Evolutionary conservation across 1,284 basidiomycete species (phyloP).

Genomic region (Malassezia nana): DNA sequence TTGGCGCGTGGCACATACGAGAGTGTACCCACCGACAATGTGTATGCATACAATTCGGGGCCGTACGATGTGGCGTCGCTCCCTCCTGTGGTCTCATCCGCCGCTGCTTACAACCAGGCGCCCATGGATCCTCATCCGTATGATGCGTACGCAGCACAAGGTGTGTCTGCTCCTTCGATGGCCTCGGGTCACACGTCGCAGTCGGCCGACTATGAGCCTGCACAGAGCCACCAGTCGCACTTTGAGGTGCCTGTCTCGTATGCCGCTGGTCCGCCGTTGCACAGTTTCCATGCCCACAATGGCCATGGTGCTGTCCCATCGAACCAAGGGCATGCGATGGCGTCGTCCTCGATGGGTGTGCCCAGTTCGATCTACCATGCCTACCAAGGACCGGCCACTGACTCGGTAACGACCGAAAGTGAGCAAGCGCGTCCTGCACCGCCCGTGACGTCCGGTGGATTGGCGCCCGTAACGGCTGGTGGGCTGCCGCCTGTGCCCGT

Average conservation of each 20-base stretch:
- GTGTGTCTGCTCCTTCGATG: neutral
- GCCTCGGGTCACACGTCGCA: slow-evolving; percentile 3
- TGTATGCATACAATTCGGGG: neutral
- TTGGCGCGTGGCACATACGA: slow-evolving; percentile 1
- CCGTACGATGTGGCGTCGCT: neutral
- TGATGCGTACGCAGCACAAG: neutral
- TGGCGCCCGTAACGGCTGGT: neutral
- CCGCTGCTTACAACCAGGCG: neutral
- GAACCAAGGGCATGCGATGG: neutral
- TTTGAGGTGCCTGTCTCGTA: neutral
- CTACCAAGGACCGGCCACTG: neutral
- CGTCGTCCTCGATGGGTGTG: neutral
- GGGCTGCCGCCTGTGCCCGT: neutral
- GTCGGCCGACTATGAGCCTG: slow-evolving; percentile 9
- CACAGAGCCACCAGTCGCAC: neutral
- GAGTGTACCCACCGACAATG: slow-evolving; percentile 5
- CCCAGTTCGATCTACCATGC: neutral
- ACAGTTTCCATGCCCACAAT: neutral
- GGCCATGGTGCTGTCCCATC: neutral
- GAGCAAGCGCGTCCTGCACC: neutral
- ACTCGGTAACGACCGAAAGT: neutral
- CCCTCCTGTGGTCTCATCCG: neutral
- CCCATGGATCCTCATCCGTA: neutral
- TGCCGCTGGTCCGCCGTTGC: neutral
- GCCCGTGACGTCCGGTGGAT: neutral